Percentiles rank a stretch among this genome's conserved stretches.
These are phyloP conservation scores for Acer saccharum DNA, from an alignment of 345 rosid species.

Conservation along the genomic window DNA sequence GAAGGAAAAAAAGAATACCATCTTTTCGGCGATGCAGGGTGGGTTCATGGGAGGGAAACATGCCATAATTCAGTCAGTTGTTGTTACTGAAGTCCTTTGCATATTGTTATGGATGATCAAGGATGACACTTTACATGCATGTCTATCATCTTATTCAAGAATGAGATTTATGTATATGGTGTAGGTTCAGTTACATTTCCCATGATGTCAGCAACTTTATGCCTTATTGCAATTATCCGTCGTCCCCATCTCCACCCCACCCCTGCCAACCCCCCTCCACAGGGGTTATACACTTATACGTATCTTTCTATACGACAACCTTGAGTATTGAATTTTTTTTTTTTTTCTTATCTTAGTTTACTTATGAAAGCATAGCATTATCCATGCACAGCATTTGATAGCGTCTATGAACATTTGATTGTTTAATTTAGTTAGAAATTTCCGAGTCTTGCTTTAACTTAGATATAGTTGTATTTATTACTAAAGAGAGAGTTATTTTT, in stretches of 20 bases:
- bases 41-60: not conserved
- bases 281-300: no score
- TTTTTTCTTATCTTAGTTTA: not conserved
- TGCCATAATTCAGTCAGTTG: not conserved
- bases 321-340: no score
- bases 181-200: not conserved
- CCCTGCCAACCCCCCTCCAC: not conserved
- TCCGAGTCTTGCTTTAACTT: not conserved
- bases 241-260: not conserved
- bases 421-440: not conserved
- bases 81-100: not conserved
- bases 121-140: not conserved
- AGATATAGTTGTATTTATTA: not conserved
- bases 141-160: not conserved
- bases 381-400: not conserved
- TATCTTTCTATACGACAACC: no score
- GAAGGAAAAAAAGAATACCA: not conserved
- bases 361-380: not conserved
- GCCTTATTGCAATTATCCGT: no score
- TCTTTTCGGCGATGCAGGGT: not conserved
- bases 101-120: not conserved
- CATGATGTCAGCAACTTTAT: no score
- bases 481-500: slow-evolving; percentile 25
- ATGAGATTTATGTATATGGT: not conserved
- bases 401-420: not conserved